These are phyloP conservation scores for Trichosporon sp. DNA, from an alignment of 1,284 basidiomycete genomes.

Conservation along the genomic window DNA sequence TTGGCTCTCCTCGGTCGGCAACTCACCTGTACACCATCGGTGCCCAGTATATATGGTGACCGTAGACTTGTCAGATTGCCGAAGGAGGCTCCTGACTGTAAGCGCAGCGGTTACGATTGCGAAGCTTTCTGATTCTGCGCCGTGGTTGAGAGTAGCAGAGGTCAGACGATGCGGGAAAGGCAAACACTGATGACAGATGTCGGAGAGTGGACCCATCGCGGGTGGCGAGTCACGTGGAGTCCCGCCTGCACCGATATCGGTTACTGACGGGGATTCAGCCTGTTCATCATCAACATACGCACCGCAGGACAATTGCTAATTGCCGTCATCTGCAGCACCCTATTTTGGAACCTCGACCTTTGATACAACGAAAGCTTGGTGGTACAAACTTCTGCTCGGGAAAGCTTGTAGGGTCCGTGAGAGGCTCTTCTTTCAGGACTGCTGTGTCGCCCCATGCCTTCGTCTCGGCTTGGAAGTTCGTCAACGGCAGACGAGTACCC, in stretches of 20 bases:
- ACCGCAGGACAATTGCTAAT: neutral
- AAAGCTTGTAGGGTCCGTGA: neutral
- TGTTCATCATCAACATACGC: neutral
- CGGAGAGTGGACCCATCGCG: neutral
- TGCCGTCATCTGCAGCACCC: no score
- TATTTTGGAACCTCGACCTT: no score
- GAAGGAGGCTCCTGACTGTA: no score
- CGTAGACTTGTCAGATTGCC: no score
- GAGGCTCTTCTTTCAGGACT: neutral
- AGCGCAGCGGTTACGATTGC: no score
- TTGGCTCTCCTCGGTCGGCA: no score
- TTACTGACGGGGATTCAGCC: neutral
- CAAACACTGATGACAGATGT: neutral
- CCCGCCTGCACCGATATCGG: neutral
- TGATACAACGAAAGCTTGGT: no score
- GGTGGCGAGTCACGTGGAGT: conserved; percentile 6
- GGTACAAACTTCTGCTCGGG: no score
- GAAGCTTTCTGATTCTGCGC: no score
- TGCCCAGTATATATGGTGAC: no score
- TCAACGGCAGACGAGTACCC: neutral
- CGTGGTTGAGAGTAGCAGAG: no score
- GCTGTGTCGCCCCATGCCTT: neutral
- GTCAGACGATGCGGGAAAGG: neutral
- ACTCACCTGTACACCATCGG: no score
- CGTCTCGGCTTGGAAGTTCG: neutral